Conservation (phyloP, 345 rosid species). For the Cochlearia excelsa region DNA sequence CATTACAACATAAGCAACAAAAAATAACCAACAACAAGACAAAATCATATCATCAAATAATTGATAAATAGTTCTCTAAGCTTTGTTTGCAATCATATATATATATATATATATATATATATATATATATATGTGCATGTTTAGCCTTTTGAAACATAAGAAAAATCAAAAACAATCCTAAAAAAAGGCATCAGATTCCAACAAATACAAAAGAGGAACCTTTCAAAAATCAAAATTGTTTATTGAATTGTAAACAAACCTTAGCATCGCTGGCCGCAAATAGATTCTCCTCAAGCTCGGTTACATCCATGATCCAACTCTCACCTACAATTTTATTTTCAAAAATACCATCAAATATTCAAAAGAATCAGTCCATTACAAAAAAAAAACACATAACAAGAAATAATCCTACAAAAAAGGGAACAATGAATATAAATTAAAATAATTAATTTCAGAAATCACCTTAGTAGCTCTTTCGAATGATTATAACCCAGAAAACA, state of each 20-base stretch:
- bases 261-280: slow-evolving; percentile 95
- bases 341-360: no score
- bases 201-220: background rate
- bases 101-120: no score
- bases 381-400: background rate
- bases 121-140: no score
- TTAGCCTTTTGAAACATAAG: background rate
- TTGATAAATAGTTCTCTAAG: background rate
- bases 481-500: slow-evolving; percentile 45
- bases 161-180: background rate
- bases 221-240: background rate
- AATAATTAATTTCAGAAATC: slow-evolving; percentile 32
- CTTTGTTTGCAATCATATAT: no score
- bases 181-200: slow-evolving; percentile 4
- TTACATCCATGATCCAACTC: slow-evolving; percentile 61
- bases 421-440: background rate
- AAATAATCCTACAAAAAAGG: background rate
- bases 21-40: background rate
- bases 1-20: slow-evolving; percentile 17
- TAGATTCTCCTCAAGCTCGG: slow-evolving; percentile 86
- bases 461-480: slow-evolving; percentile 36
- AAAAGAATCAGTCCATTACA: no score
- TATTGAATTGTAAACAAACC: slow-evolving; percentile 43
- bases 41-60: slow-evolving; percentile 7
- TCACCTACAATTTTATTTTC: slow-evolving; percentile 20